Evolutionary conservation across 2,329 filamentous ascomycete genomes (phyloP).

Genomic region (Aspergillus pseudoterreus): DNA sequence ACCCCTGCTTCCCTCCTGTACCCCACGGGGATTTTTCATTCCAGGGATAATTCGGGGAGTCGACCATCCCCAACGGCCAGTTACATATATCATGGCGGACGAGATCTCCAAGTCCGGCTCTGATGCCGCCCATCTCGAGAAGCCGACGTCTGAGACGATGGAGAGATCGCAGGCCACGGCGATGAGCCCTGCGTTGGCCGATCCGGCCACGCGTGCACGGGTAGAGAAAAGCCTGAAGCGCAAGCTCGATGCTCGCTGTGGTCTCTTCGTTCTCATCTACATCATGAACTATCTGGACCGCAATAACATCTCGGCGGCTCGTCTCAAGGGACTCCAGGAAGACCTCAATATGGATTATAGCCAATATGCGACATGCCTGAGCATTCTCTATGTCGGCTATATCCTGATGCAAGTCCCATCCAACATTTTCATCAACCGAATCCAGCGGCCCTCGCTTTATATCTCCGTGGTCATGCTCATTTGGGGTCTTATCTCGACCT

Average conservation of each 20-base stretch:
- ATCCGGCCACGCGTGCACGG: slow-evolving; percentile 18
- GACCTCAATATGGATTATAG: slow-evolving; percentile 35
- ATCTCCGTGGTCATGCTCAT: slow-evolving; percentile 47
- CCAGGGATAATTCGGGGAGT: not conserved
- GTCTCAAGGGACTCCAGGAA: slow-evolving; percentile 36
- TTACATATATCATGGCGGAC: not conserved
- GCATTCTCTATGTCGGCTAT: slow-evolving; percentile 46
- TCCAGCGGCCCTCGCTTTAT: slow-evolving; percentile 44
- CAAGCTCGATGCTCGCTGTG: slow-evolving; percentile 25
- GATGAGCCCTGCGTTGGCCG: slow-evolving; percentile 1
- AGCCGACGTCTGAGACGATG: not conserved
- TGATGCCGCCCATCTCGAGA: not conserved
- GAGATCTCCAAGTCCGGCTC: not conserved
- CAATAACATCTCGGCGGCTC: slow-evolving; percentile 40
- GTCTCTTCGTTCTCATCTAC: slow-evolving; percentile 20
- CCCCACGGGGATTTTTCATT: not conserved
- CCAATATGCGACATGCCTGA: slow-evolving; percentile 39
- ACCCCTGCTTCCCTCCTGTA: not conserved
- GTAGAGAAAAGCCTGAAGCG: slow-evolving; percentile 25
- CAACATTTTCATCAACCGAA: slow-evolving; percentile 45
- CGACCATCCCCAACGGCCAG: not conserved
- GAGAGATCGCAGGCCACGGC: not conserved
- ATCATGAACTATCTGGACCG: slow-evolving; percentile 39
- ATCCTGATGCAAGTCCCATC: slow-evolving; percentile 46
- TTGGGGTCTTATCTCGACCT: slow-evolving; percentile 60